Base-by-base conservation (phyloP, 2,329 filamentous ascomycete species). In the Colletotrichum siamense region DNA sequence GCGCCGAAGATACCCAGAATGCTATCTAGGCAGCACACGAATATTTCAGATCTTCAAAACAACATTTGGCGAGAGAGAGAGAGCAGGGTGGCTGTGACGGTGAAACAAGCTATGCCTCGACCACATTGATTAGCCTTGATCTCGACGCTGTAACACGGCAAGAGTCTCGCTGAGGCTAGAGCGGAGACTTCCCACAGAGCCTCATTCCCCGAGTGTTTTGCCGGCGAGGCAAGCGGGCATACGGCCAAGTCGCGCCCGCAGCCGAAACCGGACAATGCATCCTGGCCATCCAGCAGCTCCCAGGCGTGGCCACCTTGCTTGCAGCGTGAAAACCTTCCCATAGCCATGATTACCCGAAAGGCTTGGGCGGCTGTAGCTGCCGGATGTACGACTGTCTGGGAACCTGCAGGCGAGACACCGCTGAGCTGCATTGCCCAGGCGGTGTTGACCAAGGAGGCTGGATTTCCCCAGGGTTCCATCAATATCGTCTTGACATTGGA, bases 61-160 rank as follows among this genome's bases (percentile, higher is more conserved):
- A 65, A 1, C 73, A 57, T n/a, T 68, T 6, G 5, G 73, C 49
- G 64, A 63, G 73, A 24, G 67, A 24, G 67, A 73, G 24, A 63
- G 73, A 12, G 67, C 69, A 16, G 6, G 15, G 15, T n/a, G 65
- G 0, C 4, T 75, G 57, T 16, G 70, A 5, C 69, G 34, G 67
- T 65, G 44, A 0, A 68, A 67, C 0, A 26, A 8, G 1, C 13
- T 69, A 0, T 73, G 67, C 28, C 59, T 68, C 2, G n/a, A 55
- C 7, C 44, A 71, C 28, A 55, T 39, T 6, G 61, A 65, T 28
- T 77, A 0, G 76, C 92, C 0, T 92, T 88, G 59, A 84, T 95
- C 69, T 91, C 94, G 77, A 93, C 92, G 36, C 92, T 92, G 88
- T 92, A 95, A 84, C 94, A 94, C 78, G 93, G 92, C 32, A 94